Conservation (phyloP, 2,329 filamentous ascomycete genomes). For the Geosmithia morbida region DNA sequence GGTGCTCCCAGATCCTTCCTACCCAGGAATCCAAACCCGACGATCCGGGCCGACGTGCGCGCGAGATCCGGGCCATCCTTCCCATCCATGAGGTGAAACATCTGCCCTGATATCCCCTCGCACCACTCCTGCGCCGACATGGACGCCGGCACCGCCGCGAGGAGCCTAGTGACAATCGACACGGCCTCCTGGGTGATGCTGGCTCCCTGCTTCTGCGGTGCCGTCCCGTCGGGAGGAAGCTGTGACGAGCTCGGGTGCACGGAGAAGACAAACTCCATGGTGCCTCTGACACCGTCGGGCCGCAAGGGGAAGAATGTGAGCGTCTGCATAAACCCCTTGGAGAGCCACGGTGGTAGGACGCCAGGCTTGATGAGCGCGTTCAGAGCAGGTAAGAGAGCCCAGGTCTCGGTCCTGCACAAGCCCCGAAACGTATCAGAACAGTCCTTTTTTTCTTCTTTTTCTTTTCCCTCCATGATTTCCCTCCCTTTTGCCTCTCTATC, state of each 20-base stretch:
- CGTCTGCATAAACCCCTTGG: constrained; percentile 36
- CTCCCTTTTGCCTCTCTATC: not conserved
- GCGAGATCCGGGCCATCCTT: constrained; percentile 17
- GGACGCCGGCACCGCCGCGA: constrained; percentile 42
- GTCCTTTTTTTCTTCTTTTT: not conserved
- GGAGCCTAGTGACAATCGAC: constrained; percentile 43
- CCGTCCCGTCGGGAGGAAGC: constrained; percentile 20
- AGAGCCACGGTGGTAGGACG: constrained; percentile 44
- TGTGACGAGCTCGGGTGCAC: constrained; percentile 41
- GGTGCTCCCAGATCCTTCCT: constrained; percentile 49
- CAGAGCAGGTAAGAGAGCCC: constrained; percentile 39
- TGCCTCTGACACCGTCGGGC: constrained; percentile 48
- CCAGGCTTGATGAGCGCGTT: constrained; percentile 50
- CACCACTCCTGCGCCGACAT: constrained; percentile 46
- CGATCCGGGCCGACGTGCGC: constrained; percentile 20
- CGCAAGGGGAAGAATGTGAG: constrained; percentile 48
- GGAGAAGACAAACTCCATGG: constrained; percentile 57
- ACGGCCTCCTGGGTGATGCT: constrained; percentile 56
- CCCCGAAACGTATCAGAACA: constrained; percentile 4
- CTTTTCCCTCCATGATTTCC: no score
- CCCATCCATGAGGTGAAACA: constrained; percentile 48
- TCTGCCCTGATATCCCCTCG: constrained; percentile 41
- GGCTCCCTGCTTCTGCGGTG: constrained; percentile 40
- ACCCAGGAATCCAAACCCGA: constrained; percentile 48
- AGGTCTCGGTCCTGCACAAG: constrained; percentile 6